Conservation (phyloP, 768 basidiomycete species). For the Lactarius vividus region DNA sequence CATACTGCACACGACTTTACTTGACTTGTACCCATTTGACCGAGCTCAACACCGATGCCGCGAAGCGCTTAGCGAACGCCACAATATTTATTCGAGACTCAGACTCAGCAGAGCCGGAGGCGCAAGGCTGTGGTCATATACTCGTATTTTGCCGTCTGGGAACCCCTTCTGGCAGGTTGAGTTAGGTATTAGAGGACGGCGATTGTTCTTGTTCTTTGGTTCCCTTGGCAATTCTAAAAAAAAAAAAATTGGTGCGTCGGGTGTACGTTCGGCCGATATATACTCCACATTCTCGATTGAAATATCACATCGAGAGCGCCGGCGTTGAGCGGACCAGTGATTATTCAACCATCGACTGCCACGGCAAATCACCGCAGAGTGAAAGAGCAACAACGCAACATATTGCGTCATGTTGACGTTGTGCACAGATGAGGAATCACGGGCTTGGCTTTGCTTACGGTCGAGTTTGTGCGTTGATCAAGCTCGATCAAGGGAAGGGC, state of each 20-base stretch:
- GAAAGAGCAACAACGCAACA: background rate
- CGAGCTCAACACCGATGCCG: background rate
- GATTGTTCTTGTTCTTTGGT: background rate
- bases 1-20: background rate
- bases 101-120: background rate
- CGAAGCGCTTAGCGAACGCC: constrained; percentile 1
- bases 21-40: background rate
- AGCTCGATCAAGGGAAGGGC: constrained; percentile 13
- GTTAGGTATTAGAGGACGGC: background rate
- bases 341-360: background rate
- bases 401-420: background rate
- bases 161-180: background rate
- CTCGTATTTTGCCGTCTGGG: background rate
- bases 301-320: background rate
- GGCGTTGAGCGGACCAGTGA: background rate
- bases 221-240: background rate
- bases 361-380: background rate
- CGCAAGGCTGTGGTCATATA: background rate
- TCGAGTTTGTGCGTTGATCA: background rate
- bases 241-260: background rate
- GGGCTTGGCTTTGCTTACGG: background rate
- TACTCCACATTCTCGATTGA: background rate
- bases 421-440: background rate
- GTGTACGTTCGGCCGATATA: background rate
- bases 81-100: background rate